Conservation (phyloP, 1,284 basidiomycete genomes). For the Puccinia horiana region DNA sequence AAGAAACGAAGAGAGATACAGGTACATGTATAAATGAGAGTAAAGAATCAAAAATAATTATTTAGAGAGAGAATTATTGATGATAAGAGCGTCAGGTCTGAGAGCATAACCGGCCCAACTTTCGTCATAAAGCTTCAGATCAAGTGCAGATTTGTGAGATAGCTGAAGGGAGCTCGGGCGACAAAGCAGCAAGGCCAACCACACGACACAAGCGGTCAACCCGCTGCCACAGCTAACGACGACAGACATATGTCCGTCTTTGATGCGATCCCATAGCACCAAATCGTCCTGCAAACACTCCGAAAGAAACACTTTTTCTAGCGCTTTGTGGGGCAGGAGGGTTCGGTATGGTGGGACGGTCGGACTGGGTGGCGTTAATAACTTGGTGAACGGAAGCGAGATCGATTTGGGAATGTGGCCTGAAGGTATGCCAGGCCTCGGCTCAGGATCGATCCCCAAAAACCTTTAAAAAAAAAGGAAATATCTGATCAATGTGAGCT, state of each 20-base stretch:
- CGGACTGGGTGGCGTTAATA: conserved; percentile 64
- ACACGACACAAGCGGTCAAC: conserved; percentile 92
- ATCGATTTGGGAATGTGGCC: conserved; percentile 89
- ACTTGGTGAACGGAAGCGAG: conserved; percentile 78
- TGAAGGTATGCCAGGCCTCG: conserved; percentile 78
- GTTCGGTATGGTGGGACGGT: conserved; percentile 66
- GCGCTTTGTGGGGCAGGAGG: conserved; percentile 65
- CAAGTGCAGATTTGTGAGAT: conserved; percentile 63
- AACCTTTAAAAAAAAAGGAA: conserved; percentile 52
- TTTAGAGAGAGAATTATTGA: neutral
- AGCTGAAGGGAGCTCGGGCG: conserved; percentile 70
- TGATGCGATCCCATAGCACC: conserved; percentile 55
- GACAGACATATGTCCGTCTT: conserved; percentile 51
- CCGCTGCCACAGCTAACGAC: conserved; percentile 64
- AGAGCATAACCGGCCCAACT: conserved; percentile 52
- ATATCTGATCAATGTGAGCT: neutral
- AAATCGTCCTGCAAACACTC: conserved; percentile 64
- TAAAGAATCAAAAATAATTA: too few relatives aligned
- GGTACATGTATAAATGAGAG: too few relatives aligned
- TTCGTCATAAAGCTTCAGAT: conserved; percentile 62
- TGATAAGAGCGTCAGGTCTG: conserved; percentile 5
- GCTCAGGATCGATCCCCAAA: conserved; percentile 78
- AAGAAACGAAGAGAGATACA: too few relatives aligned
- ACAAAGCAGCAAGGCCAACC: conserved; percentile 89
- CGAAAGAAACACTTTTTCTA: conserved; percentile 67